These are phyloP conservation scores for Leishmania major DNA, from an alignment of 208 protist genomes.

Conservation along the genomic window DNA sequence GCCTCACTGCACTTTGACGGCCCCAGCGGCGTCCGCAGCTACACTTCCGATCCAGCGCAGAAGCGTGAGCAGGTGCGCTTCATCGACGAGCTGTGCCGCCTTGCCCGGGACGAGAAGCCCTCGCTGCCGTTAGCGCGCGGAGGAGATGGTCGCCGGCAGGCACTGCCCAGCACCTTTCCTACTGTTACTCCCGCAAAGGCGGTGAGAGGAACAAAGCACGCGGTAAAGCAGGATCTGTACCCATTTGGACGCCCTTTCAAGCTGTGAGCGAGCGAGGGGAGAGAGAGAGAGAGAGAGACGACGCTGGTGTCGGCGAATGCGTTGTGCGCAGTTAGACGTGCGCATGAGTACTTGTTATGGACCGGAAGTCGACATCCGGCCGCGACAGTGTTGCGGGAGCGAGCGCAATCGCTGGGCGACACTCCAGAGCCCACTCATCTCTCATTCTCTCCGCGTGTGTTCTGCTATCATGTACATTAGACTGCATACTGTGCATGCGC, in stretches of 20 bases:
- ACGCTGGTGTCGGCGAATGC: not conserved
- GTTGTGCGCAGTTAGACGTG: not conserved
- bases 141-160: not conserved
- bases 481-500: not conserved
- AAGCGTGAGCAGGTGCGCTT: slow-evolving; percentile 82
- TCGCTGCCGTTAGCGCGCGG: not conserved
- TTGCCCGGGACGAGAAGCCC: slow-evolving; percentile 9
- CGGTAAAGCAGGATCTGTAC: not conserved
- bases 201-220: not conserved
- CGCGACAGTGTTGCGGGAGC: not conserved
- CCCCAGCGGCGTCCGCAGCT: slow-evolving; percentile 62
- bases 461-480: not conserved
- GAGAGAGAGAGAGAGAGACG: not conserved
- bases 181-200: not conserved
- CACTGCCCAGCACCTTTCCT: not conserved
- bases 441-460: not conserved
- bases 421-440: not conserved
- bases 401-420: not conserved
- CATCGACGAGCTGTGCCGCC: slow-evolving; percentile 58
- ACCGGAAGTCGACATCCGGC: not conserved
- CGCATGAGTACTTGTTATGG: not conserved
- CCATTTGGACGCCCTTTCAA: slow-evolving; percentile 29
- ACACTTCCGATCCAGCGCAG: slow-evolving; percentile 66
- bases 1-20: slow-evolving; percentile 61
- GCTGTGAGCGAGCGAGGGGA: not conserved